Evolutionary conservation across 768 basidiomycete genomes (phyloP), one percentile per base, ranked within the genome.

Genomic region (Leccinellum albellum): DNA sequence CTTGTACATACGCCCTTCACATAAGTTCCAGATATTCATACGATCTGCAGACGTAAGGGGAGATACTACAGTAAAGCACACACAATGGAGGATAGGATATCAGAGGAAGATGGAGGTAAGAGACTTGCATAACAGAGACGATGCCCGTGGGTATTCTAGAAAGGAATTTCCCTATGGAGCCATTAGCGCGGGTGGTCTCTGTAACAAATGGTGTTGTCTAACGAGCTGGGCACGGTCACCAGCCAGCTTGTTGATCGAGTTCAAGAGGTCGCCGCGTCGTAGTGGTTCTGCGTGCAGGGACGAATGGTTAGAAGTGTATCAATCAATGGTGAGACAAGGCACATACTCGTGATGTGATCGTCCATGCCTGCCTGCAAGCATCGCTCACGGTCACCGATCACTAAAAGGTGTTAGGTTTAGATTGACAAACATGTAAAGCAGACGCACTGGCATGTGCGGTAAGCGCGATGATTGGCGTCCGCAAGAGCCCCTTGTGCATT

Each of bases 371-470:
- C 87, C 67, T 87, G 81, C 67, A 88, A 71, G 66, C 86, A 89
- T 58, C 87, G 77, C 67, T 89, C 88, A 47, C 87, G 78, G 64
- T 89, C 88, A 64, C 94, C 94, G 64, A 94, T 92, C 94, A 95
- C 91, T 93, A 51, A 9, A 57, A 58, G 20, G 46, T 7, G 28
- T 64, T 54, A 66, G 54, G 4, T 21, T 64, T 54, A 20, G n/a
- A 35, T 45, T 21, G 4, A 42, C 7, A 50, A 42, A n/a, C 45
- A 42, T 7, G 21, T 24, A 51, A 32, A 40, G 28, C 20, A 50
- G 29, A 87, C 91, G 66, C 62, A 92, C 91, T 98, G 50, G 96
- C 96, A 73, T 99, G 96, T 3, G 96, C 96, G 1, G 97, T 98
- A 40, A 99, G 78, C 1, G 97, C 97, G 65, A 98, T 93, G 64